These are phyloP conservation scores for Apiospora koreana DNA, from an alignment of 2,329 filamentous ascomycete genomes.

Conservation along the genomic window DNA sequence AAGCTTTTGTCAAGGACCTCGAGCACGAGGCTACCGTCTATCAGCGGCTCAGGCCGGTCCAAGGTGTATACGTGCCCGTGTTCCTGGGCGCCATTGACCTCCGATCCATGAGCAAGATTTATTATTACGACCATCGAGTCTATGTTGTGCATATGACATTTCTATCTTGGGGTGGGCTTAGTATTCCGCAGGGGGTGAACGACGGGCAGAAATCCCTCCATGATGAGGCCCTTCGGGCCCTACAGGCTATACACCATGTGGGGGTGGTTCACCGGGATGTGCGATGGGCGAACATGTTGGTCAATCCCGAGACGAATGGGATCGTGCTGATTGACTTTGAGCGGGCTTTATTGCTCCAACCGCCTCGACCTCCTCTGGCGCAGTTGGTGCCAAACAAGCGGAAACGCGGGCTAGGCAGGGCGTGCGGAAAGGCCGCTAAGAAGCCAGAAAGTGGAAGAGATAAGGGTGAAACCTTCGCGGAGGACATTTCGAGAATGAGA, in stretches of 20 bases:
- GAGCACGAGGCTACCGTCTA: conserved; percentile 1
- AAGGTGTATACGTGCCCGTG: conserved; percentile 2
- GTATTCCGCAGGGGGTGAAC: conserved; percentile 1
- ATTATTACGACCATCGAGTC: conserved; percentile 6
- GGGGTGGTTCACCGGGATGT: neutral
- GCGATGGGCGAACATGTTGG: neutral
- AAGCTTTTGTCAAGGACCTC: conserved; percentile 7
- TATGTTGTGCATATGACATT: conserved; percentile 1
- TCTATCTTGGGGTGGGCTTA: neutral
- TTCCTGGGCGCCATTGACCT: conserved; percentile 2
- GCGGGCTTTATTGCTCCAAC: neutral
- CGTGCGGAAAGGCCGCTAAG: neutral
- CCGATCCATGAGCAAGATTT: neutral
- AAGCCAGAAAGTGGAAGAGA: neutral
- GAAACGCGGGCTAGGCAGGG: neutral
- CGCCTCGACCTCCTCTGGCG: neutral
- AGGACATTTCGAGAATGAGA: conserved; percentile 5
- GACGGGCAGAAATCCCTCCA: neutral
- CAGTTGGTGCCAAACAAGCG: neutral
- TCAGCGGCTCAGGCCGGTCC: neutral
- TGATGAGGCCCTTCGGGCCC: neutral
- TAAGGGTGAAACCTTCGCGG: neutral
- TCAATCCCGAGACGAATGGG: neutral
- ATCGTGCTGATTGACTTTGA: conserved; percentile 8
- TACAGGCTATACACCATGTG: neutral